Conservation (phyloP, 2,329 filamentous ascomycete species). For the Fragosphaeria purpurea region DNA sequence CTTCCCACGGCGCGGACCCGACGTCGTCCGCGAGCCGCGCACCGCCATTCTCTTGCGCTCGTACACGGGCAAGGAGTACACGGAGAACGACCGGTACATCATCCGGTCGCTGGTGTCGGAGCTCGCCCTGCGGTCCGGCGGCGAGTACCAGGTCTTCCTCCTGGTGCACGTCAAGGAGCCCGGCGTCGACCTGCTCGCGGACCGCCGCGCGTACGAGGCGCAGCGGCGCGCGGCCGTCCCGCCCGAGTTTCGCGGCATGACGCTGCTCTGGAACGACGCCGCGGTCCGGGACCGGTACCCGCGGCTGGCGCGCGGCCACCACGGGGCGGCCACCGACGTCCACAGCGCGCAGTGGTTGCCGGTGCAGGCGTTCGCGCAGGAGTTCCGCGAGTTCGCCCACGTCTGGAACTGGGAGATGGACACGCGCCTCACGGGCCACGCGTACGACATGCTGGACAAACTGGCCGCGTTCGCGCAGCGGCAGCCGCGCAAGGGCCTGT, state of each 20-base stretch:
- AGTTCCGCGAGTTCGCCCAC: conserved; percentile 70
- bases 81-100: conserved; percentile 67
- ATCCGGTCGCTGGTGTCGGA: conserved; percentile 73
- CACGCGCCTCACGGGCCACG: conserved; percentile 66
- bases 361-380: conserved; percentile 64
- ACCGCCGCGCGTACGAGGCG: conserved; percentile 46
- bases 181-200: conserved; percentile 42
- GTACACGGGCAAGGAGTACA: conserved; percentile 66
- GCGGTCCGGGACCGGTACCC: conserved; percentile 72
- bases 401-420: conserved; percentile 88
- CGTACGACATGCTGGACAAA: conserved; percentile 68
- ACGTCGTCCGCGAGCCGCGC: conserved; percentile 32
- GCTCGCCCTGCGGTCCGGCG: conserved; percentile 63
- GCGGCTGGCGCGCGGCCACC: conserved; percentile 47
- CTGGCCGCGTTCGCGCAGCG: conserved; percentile 51
- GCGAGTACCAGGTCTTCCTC: conserved; percentile 71
- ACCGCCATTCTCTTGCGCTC: conserved; percentile 69
- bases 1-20: not conserved
- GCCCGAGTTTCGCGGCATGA: conserved; percentile 50
- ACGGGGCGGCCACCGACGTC: conserved; percentile 30
- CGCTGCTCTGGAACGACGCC: conserved; percentile 63
- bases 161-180: conserved; percentile 64
- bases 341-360: conserved; percentile 59
- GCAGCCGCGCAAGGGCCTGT: conserved; percentile 62
- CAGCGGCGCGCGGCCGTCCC: conserved; percentile 38